Evolutionary conservation across 2,329 filamentous ascomycete genomes (phyloP), one percentile per base, ranked within the genome.

Genomic region (Penicillium sp.): DNA sequence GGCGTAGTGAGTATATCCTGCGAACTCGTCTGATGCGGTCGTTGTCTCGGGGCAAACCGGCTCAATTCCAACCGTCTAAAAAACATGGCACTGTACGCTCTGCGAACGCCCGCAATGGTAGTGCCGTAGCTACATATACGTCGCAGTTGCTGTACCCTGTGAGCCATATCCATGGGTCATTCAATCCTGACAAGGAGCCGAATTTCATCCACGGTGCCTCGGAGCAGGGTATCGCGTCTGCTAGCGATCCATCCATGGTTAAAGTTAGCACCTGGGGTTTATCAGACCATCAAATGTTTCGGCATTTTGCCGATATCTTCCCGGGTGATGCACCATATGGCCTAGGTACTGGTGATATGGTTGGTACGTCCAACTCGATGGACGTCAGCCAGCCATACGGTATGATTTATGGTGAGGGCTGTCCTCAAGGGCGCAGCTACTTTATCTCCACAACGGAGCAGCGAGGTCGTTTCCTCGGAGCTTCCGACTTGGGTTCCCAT

Each of bases 1-100:
- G 93, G 91, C 80, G 91, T 53, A 96, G 87, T 65, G 93, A 98
- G 65, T 98, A 97, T 58, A 84, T 97, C 33, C 70, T 95, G 41
- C 79, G 93, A 32, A 96, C 89, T 2, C 80, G 87, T 32, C 77
- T 97, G 36, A 71, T 97, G 36, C 80, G 89, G 30, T 93, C 87
- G 47, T 73, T 97, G 41, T 78, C 78, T 32, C 82, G 87, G 44
- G 93, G 91, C 35, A 94, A 90, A 60, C 88, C 91, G 25, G 59
- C 64, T 7, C 58, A 43, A 69, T 77, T 53, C 11, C 76, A 83
- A 25, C 70, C 73, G 7, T 62, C 74, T 19, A 67, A 72, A 32
- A 68, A 73, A 56, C 61, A 78, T 40, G 78, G 80, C 8, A 68
- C 77, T 5, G 64, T 74, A 14, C 73, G 78, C 15, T 65, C 71